Conservation (phyloP, 2,329 filamentous ascomycete genomes). For the Epichloe gansuensis region DNA sequence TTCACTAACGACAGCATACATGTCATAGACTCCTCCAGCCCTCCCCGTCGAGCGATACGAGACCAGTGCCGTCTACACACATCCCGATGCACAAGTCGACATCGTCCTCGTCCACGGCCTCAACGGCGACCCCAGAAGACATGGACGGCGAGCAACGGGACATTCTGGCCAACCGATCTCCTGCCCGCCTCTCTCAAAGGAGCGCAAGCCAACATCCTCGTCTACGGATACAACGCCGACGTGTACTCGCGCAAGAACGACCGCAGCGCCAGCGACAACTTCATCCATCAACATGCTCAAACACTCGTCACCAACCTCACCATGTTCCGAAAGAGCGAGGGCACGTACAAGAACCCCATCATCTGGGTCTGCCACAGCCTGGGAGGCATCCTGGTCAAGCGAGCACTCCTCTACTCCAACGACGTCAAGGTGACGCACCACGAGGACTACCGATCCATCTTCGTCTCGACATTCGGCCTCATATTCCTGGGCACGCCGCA, state of each 20-base stretch:
- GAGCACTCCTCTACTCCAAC: slow-evolving; percentile 54
- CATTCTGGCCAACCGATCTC: slow-evolving; percentile 60
- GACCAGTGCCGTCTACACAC: slow-evolving; percentile 45
- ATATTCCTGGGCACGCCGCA: slow-evolving; percentile 71
- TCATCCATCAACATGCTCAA: slow-evolving; percentile 60
- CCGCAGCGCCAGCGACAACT: slow-evolving; percentile 50
- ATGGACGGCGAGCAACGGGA: slow-evolving; percentile 44
- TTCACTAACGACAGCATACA: neutral
- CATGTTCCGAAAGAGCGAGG: slow-evolving; percentile 47
- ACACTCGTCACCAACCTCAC: slow-evolving; percentile 52
- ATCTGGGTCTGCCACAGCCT: slow-evolving; percentile 67
- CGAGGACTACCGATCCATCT: slow-evolving; percentile 55
- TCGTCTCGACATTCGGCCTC: slow-evolving; percentile 62
- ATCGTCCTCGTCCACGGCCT: slow-evolving; percentile 61
- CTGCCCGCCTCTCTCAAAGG: slow-evolving; percentile 47
- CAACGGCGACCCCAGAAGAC: slow-evolving; percentile 52
- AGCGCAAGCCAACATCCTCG: slow-evolving; percentile 50
- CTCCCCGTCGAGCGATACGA: slow-evolving; percentile 34
- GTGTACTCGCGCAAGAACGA: slow-evolving; percentile 36
- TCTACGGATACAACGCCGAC: slow-evolving; percentile 66
- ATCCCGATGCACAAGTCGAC: slow-evolving; percentile 47
- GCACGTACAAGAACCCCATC: slow-evolving; percentile 50
- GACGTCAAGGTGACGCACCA: slow-evolving; percentile 47
- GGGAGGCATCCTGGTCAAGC: slow-evolving; percentile 61
- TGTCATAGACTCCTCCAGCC: neutral